These are phyloP conservation scores for Pochonia chlamydosporia DNA, from an alignment of 2,329 filamentous ascomycete genomes.

Conservation along the genomic window DNA sequence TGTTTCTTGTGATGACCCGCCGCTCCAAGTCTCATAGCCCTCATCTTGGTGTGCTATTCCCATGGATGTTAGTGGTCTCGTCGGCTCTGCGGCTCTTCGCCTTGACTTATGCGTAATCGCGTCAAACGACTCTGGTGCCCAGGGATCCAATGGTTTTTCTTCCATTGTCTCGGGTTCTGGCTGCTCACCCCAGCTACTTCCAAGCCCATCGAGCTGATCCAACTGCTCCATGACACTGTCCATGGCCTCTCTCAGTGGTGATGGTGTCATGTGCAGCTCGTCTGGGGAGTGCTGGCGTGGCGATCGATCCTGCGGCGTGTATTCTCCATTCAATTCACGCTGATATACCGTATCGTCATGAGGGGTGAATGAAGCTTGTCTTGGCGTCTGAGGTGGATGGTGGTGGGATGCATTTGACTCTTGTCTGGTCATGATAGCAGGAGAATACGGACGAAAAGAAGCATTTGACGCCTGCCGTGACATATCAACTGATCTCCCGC, in stretches of 20 bases:
- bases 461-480: conserved; percentile 30
- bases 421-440: conserved; percentile 26
- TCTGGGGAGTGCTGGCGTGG: conserved; percentile 64
- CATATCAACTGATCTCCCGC: conserved; percentile 12
- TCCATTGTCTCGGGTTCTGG: conserved; percentile 36
- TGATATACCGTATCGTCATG: conserved; percentile 29
- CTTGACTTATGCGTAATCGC: conserved; percentile 32
- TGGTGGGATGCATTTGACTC: conserved; percentile 30
- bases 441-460: conserved; percentile 23
- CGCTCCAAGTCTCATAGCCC: conserved; percentile 54
- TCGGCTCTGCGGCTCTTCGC: conserved; percentile 18
- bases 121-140: conserved; percentile 86
- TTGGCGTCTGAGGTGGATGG: conserved; percentile 20
- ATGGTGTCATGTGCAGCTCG: conserved; percentile 70
- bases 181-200: conserved; percentile 48
- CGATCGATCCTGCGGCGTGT: conserved; percentile 54
- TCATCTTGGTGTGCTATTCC: conserved; percentile 60
- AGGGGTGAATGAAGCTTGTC: conserved; percentile 35
- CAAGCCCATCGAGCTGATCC: conserved; percentile 60
- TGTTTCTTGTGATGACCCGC: conserved; percentile 44
- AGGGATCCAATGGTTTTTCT: conserved; percentile 59
- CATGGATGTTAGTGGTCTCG: conserved; percentile 63
- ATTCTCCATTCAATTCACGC: conserved; percentile 22
- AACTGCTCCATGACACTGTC: conserved; percentile 96
- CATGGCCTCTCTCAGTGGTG: conserved; percentile 90